Conservation (phyloP, 495 filamentous ascomycete genomes). For the Penicillium bialowiezense region DNA sequence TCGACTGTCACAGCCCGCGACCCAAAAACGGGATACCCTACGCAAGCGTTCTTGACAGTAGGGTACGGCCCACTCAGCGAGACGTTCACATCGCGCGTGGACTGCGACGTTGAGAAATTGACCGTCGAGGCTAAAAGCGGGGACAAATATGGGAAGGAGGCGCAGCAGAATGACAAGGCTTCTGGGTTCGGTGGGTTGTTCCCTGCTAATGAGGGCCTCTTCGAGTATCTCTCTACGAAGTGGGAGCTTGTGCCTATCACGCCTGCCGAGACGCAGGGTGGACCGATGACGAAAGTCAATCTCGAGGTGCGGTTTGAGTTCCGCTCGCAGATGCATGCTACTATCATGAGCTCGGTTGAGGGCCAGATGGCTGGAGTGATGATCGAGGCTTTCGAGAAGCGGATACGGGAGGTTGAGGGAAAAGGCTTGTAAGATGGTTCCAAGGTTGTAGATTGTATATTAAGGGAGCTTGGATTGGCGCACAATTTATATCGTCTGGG, state of each 20-base stretch:
- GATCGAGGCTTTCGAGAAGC: slow-evolving; percentile 90
- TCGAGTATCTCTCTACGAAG: slow-evolving; percentile 71
- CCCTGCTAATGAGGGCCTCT: slow-evolving; percentile 54
- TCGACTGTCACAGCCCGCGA: slow-evolving; percentile 68
- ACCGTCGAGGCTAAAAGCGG: slow-evolving; percentile 79
- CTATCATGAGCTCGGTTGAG: slow-evolving; percentile 73
- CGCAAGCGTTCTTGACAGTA: slow-evolving; percentile 73
- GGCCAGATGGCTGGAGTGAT: slow-evolving; percentile 81
- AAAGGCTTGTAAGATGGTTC: slow-evolving; percentile 12
- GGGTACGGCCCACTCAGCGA: slow-evolving; percentile 83
- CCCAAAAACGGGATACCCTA: slow-evolving; percentile 56
- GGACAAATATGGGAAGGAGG: slow-evolving; percentile 30
- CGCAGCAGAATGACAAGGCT: not conserved
- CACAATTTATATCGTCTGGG: slow-evolving; percentile 4
- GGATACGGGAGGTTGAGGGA: slow-evolving; percentile 58
- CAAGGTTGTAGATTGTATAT: not conserved
- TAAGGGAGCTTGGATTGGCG: not conserved
- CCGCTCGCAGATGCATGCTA: slow-evolving; percentile 76
- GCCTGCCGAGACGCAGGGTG: slow-evolving; percentile 18
- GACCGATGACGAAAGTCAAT: slow-evolving; percentile 62
- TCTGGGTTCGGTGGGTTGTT: slow-evolving; percentile 27
- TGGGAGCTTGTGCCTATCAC: slow-evolving; percentile 64
- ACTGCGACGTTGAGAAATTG: slow-evolving; percentile 60
- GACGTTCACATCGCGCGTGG: slow-evolving; percentile 70
- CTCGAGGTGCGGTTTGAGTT: slow-evolving; percentile 79